Evolutionary conservation across 495 filamentous ascomycete genomes (phyloP).

Genomic region (Trichoderma gamsii): DNA sequence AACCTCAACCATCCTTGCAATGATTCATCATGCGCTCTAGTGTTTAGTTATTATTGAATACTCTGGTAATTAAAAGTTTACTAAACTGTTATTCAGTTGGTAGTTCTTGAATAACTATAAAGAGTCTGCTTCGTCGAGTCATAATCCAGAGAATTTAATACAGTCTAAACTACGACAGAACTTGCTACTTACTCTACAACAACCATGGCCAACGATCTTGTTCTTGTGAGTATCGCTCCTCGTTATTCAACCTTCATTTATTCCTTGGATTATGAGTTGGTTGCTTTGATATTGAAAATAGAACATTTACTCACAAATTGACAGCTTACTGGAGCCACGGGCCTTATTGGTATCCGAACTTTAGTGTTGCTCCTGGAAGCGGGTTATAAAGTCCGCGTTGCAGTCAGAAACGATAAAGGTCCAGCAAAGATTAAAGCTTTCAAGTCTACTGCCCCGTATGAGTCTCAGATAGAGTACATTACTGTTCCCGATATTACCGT

Average conservation of each 20-base stretch:
- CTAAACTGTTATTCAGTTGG: no score
- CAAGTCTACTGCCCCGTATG: constrained; percentile 28
- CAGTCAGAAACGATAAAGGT: constrained; percentile 32
- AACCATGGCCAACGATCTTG: neutral
- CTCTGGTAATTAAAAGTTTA: no score
- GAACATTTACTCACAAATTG: neutral
- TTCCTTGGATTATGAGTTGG: neutral
- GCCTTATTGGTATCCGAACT: constrained; percentile 53
- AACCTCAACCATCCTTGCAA: no score
- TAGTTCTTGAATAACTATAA: no score
- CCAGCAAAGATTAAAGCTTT: constrained; percentile 26
- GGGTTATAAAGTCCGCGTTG: constrained; percentile 41
- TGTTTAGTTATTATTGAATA: no score
- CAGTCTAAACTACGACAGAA: neutral
- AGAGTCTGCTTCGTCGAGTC: neutral
- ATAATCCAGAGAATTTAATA: neutral
- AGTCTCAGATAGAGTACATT: constrained; percentile 36
- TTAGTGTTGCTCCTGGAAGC: constrained; percentile 47
- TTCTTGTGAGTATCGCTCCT: neutral
- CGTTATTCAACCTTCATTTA: constrained; percentile 28
- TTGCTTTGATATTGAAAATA: neutral
- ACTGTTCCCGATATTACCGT: constrained; percentile 42
- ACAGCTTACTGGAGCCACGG: constrained; percentile 51
- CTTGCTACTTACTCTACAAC: neutral
- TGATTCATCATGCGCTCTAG: no score